Percentiles rank a stretch among this genome's conserved stretches.
Conservation (phyloP, 345 rosid genomes). For the Citropsis articulata region DNA sequence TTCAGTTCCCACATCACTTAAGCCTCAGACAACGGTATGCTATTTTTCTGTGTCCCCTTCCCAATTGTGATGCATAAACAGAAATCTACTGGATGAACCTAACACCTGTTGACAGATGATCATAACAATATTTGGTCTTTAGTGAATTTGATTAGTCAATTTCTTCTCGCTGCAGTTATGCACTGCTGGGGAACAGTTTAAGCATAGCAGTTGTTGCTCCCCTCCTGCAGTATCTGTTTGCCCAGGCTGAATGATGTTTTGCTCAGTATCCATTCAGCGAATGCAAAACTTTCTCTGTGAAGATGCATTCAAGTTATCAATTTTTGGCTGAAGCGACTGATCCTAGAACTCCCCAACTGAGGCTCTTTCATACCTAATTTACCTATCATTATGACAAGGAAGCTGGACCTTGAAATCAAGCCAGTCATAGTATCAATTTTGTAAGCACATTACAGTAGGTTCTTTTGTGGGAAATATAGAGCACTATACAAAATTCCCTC, state of each 20-base stretch:
- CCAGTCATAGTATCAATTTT: neutral
- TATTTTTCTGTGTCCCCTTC: neutral
- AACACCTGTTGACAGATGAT: neutral
- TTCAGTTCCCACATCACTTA: slow-evolving; percentile 64
- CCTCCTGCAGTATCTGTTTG: slow-evolving; percentile 63
- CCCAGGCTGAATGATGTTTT: slow-evolving; percentile 36
- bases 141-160: neutral
- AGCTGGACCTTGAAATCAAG: neutral
- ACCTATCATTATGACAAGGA: neutral
- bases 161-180: slow-evolving; percentile 56
- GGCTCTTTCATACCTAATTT: neutral
- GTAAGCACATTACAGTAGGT: neutral
- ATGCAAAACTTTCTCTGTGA: slow-evolving; percentile 1
- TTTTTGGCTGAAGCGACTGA: neutral
- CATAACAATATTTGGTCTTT: neutral
- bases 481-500: no score
- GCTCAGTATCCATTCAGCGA: neutral
- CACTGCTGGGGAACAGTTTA: slow-evolving; percentile 90
- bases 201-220: slow-evolving; percentile 90
- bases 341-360: neutral
- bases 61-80: neutral
- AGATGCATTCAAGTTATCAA: neutral
- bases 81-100: neutral
- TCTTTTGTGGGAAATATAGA: neutral
- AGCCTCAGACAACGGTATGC: slow-evolving; percentile 76